Conservation (phyloP, 2,329 filamentous ascomycete genomes). For the Paradendryphiella salina region DNA sequence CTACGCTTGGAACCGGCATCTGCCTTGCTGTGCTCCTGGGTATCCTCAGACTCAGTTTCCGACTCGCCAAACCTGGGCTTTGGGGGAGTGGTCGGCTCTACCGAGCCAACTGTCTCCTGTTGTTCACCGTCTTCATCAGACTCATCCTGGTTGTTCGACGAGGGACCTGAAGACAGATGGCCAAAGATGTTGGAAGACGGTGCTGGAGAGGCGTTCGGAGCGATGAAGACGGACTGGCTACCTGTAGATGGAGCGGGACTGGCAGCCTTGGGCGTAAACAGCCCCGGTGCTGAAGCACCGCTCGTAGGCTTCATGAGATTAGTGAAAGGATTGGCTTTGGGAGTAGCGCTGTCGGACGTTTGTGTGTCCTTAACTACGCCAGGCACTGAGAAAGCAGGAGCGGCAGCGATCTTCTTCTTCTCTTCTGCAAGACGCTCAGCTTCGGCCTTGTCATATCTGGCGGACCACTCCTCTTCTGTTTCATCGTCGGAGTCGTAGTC, state of each 20-base stretch:
- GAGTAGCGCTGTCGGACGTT: constrained; percentile 9
- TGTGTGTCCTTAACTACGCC: constrained; percentile 2
- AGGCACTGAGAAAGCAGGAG: constrained; percentile 27
- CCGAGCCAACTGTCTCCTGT: constrained; percentile 17
- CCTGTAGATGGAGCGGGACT: constrained; percentile 41
- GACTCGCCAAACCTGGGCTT: constrained; percentile 33
- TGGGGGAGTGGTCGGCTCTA: constrained; percentile 23
- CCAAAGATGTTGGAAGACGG: constrained; percentile 39
- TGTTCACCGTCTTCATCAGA: constrained; percentile 30
- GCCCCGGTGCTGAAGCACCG: constrained; percentile 28
- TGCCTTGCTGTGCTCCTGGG: constrained; percentile 27
- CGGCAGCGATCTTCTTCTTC: constrained; percentile 28
- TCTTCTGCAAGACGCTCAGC: constrained; percentile 35
- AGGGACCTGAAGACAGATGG: constrained; percentile 41
- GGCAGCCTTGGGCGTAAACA: constrained; percentile 30
- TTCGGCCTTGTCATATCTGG: constrained; percentile 38
- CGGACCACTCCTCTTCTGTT: constrained; percentile 40
- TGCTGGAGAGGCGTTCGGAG: constrained; percentile 24
- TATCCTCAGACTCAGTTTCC: constrained; percentile 33
- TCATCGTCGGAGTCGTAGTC: constrained; percentile 47
- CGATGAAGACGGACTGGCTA: constrained; percentile 40
- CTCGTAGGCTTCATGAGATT: constrained; percentile 26
- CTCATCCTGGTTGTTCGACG: constrained; percentile 39
- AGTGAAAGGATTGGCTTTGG: constrained; percentile 22
- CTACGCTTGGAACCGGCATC: constrained; percentile 20